Evolutionary conservation across 1,284 basidiomycete species (phyloP).

Genomic region (Leccinum solheimii): DNA sequence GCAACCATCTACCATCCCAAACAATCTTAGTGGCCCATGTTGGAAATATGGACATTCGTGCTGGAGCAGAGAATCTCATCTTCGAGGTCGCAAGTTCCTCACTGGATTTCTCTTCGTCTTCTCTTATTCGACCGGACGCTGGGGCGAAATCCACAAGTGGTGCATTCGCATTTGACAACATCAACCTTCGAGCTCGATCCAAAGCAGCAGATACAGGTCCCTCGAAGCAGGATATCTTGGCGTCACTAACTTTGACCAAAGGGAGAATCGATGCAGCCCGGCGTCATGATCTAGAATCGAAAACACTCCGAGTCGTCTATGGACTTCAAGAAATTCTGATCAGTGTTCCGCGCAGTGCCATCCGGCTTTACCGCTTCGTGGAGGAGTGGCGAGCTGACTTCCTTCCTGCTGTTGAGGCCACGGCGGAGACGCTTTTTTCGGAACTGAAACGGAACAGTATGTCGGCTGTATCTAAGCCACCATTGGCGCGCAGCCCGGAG

Average conservation of each 20-base stretch:
- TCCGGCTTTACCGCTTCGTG: slow-evolving; percentile 72
- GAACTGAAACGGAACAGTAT: slow-evolving; percentile 50
- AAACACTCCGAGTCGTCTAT: slow-evolving; percentile 44
- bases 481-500: slow-evolving; percentile 27
- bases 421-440: slow-evolving; percentile 61
- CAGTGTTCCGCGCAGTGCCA: slow-evolving; percentile 74
- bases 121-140: slow-evolving; percentile 38
- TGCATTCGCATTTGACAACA: slow-evolving; percentile 47
- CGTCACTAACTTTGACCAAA: slow-evolving; percentile 50
- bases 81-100: slow-evolving; percentile 45
- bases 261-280: slow-evolving; percentile 48
- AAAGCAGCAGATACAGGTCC: slow-evolving; percentile 36
- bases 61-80: slow-evolving; percentile 51
- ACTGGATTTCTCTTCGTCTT: slow-evolving; percentile 43
- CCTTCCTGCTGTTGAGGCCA: slow-evolving; percentile 66
- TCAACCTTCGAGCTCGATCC: slow-evolving; percentile 60
- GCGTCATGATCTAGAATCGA: slow-evolving; percentile 45
- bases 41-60: slow-evolving; percentile 49
- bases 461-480: slow-evolving; percentile 27
- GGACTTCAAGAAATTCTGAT: slow-evolving; percentile 49
- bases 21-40: slow-evolving; percentile 38
- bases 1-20: slow-evolving; percentile 15
- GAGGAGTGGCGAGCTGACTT: slow-evolving; percentile 81
- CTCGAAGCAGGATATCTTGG: slow-evolving; percentile 56
- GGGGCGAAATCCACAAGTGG: slow-evolving; percentile 47